Evolutionary conservation across 495 filamentous ascomycete genomes (phyloP).

Genomic region (Pseudoneurospora amorphoporcata): DNA sequence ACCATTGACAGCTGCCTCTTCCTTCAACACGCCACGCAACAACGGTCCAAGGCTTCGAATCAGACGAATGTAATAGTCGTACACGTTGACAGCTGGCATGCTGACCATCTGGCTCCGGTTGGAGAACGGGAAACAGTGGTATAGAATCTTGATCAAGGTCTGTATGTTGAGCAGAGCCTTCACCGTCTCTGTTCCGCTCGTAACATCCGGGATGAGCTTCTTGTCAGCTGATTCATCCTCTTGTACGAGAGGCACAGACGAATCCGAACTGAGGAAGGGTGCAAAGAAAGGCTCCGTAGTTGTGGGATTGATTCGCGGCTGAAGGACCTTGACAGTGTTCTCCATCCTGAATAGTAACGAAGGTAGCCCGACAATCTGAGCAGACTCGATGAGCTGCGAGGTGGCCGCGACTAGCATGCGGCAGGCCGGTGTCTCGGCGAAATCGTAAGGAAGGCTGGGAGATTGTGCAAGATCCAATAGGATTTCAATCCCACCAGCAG

Average conservation of each 20-base stretch:
- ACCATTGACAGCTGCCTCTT: constrained; percentile 58
- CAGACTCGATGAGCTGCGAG: constrained; percentile 70
- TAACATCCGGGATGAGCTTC: constrained; percentile 22
- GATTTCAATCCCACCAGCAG: constrained; percentile 68
- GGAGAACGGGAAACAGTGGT: constrained; percentile 63
- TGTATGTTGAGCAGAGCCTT: constrained; percentile 71
- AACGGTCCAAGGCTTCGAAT: constrained; percentile 64
- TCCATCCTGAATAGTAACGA: constrained; percentile 68
- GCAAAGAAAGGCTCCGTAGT: constrained; percentile 46
- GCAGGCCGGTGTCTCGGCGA: constrained; percentile 53
- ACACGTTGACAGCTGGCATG: constrained; percentile 65
- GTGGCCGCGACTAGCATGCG: constrained; percentile 62
- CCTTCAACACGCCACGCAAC: constrained; percentile 67
- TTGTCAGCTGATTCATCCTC: neutral
- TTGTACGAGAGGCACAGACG: constrained; percentile 7
- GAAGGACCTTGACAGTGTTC: constrained; percentile 52
- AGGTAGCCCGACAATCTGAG: constrained; percentile 71
- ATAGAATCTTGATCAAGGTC: constrained; percentile 59
- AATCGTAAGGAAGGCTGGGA: constrained; percentile 65
- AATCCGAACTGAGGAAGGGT: constrained; percentile 36
- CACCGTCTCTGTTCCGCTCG: constrained; percentile 59
- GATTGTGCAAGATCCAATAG: constrained; percentile 76
- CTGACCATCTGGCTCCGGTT: constrained; percentile 23
- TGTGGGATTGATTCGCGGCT: constrained; percentile 47
- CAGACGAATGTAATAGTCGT: constrained; percentile 63